Percentiles rank a stretch among this genome's conserved stretches.
Evolutionary conservation across 179 eudicot genomes (phyloP).

Genomic region (Sideroxylon spinosum): DNA sequence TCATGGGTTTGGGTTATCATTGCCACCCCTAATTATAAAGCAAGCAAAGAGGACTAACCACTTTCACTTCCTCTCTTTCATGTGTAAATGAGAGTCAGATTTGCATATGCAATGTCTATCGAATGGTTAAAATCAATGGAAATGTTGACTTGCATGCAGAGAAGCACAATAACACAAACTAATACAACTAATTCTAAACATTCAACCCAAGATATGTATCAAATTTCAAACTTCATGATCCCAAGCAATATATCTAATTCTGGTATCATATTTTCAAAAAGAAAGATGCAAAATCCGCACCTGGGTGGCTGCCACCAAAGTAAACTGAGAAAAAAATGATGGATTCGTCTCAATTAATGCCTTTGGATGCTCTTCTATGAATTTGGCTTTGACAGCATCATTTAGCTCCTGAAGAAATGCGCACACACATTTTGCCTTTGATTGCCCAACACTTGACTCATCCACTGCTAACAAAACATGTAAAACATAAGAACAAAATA

Average conservation of each 20-base stretch:
- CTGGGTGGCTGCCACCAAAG: conserved; percentile 92
- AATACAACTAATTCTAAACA: background rate
- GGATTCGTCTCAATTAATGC: conserved; percentile 72
- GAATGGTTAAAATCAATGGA: background rate
- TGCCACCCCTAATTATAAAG: background rate
- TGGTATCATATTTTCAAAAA: background rate
- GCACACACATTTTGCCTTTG: conserved; percentile 91
- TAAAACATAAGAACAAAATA: conserved; percentile 13
- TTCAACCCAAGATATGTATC: background rate
- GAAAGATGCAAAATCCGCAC: conserved; percentile 30
- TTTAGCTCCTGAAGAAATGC: conserved; percentile 90
- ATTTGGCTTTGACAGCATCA: conserved; percentile 93
- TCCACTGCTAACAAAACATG: conserved; percentile 48
- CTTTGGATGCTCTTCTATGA: conserved; percentile 78
- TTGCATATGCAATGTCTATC: background rate
- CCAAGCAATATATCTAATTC: conserved; percentile 4
- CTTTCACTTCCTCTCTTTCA: background rate
- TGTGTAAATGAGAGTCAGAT: no score
- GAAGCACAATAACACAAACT: background rate
- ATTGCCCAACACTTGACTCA: conserved; percentile 76
- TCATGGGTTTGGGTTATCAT: no score
- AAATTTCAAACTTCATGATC: background rate
- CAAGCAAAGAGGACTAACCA: background rate
- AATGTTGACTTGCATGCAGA: background rate
- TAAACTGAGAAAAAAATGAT: conserved; percentile 86